Percentiles rank a stretch among this genome's conserved stretches.
Evolutionary conservation across 139 green algal species (phyloP).

Genomic region (Eudorina sp.): DNA sequence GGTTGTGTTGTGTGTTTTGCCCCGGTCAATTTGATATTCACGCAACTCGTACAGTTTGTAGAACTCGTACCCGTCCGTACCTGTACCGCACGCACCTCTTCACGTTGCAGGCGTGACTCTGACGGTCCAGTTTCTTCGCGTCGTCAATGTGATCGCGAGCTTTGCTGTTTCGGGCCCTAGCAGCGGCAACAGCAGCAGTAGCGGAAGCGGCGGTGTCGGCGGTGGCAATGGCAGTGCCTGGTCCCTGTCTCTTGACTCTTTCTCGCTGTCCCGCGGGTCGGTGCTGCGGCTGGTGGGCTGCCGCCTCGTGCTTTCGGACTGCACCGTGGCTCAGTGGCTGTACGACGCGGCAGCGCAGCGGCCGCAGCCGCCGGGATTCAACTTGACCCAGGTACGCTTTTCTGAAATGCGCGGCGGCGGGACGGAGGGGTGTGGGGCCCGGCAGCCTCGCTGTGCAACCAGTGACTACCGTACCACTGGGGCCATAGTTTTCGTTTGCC

Average conservation of each 20-base stretch:
- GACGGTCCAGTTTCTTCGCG: background rate
- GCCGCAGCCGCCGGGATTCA: background rate
- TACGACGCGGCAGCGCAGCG: background rate
- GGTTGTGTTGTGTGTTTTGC: background rate
- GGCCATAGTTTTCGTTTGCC: background rate
- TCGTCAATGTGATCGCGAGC: background rate
- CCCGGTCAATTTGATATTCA: background rate
- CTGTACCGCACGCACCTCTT: background rate
- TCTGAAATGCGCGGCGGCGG: too few species aligned
- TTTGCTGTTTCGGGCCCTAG: background rate
- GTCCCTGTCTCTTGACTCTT: constrained; percentile 19
- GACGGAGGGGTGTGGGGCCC: too few species aligned
- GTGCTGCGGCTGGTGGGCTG: background rate
- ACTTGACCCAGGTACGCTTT: background rate
- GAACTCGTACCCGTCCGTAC: background rate
- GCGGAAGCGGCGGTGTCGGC: background rate
- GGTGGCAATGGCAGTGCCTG: background rate
- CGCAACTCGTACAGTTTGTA: background rate
- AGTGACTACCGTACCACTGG: background rate
- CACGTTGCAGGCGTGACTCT: constrained; percentile 6
- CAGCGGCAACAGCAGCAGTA: background rate
- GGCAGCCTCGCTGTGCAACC: too few species aligned
- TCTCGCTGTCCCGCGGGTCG: background rate
- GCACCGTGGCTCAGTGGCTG: constrained; percentile 1
- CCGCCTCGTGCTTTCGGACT: constrained; percentile 32